Evolutionary conservation across 169 alveolate species (phyloP), one percentile per base, ranked within the genome.

Genomic region (Plasmodium blacklocki): DNA sequence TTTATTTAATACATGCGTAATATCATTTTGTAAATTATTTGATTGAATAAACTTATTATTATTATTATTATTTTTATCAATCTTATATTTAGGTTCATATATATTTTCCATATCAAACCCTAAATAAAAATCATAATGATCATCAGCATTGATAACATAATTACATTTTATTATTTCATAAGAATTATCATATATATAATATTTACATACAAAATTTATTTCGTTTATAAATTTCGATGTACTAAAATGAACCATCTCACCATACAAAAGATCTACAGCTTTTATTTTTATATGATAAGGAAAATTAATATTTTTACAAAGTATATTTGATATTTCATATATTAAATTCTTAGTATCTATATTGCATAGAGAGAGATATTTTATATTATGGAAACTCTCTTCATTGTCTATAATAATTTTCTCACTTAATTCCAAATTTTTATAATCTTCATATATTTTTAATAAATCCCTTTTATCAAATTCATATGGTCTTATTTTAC

Each of bases 161-260:
- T 50, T 9, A 50, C 83, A 72, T 72, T 72, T 72, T 15, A 72
- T 18, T 21, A 72, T 72, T 72, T 72, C 83, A 49, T 72, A 72
- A 26, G 83, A 72, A 72, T 72, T 72, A 49, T 72, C 83, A 72
- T 72, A 72, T 23, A 72, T 72, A 47, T 72, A 72, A 49, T 72
- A 72, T 21, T 72, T 72, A 50, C 83, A 72, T n/a, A 72, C 19
- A 32, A 72, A 72, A 59, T 50, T 72, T 72, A 72, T 47, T 72
- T 72, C 83, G 3, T 47, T 21, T 59, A 72, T 29, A 43, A 47
- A 59, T 72, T 49, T 72, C 18, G 83, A 72, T 21, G n/a, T 32
- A 23, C 39, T 50, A n/a, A 66, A 72, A 59, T 72, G 83, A 49
- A 72, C 83, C 15, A 15, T 47, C 18, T 72, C 83, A 62, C 83